Base-by-base conservation (phyloP, 257 asterid species). In the Sherardia arvensis region DNA sequence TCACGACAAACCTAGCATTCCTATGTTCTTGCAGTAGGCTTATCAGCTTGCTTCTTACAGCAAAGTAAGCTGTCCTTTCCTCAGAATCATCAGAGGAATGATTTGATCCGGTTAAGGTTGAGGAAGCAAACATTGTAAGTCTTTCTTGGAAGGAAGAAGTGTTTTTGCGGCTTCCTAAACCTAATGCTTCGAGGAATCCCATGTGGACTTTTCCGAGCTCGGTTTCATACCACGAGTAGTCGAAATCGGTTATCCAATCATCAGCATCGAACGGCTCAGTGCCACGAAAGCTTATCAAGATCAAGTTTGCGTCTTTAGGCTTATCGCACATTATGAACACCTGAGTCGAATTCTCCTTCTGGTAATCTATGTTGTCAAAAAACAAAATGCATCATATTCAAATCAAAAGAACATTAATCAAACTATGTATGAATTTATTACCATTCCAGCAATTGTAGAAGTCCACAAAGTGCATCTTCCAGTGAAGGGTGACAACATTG, bases 361-460 rank as follows among this genome's bases (percentile, higher is more conserved):
- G 86, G 78, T 75, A 89, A 67, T 85, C 99, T 92, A 80, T 54
- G 54, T 2, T 10, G 47, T 3, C 18, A 38, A 38, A 38, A 15
- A 67, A 61, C 33, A 59, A 54, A 70, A 34, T 36, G 33, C 17
- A 65, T 18, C 53, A 47, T n/a, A n/a, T 12, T 67, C 18, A 3
- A 66, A 64, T 36, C 1, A 66, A 69, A 66, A 69, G 38, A 59
- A 55, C 36, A 23, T 22, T 11, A 23, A 47, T 17, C 47, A 17
- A 43, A 61, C 14, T 17, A 36, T 40, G 7, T 15, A 4, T 3
- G 7, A n/a, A 15, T 43, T 27, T 77, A 0, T 75, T 54, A 92
- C 99, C 99, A 65, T 92, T 89, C 99, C 99, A 89, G 80, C 97
- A 85, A 77, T 89, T 80, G 82, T 79, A 89, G 85, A 92, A 92